Conservation (phyloP, 2,329 filamentous ascomycete species). For the Aureobasidium sp. region DNA sequence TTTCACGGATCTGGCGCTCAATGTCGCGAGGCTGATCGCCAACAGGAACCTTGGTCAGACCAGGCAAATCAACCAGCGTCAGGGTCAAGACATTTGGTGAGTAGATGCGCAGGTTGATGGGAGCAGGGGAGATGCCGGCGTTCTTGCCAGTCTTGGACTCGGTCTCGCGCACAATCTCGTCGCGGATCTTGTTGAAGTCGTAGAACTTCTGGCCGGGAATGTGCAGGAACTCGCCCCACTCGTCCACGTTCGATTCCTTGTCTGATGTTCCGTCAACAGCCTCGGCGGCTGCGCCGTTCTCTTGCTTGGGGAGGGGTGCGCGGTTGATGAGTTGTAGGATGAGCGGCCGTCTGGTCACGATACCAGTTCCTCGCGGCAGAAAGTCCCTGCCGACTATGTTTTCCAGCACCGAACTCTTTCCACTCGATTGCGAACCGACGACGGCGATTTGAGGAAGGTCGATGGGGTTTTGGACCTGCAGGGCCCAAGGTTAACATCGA, state of each 20-base stretch:
- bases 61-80: slow-evolving; percentile 92
- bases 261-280: slow-evolving; percentile 59
- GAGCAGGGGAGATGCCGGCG: slow-evolving; percentile 89
- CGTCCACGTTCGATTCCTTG: slow-evolving; percentile 82
- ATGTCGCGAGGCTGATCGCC: slow-evolving; percentile 96
- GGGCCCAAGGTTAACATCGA: slow-evolving; percentile 21
- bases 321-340: slow-evolving; percentile 98
- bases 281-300: slow-evolving; percentile 63
- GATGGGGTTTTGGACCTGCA: slow-evolving; percentile 92
- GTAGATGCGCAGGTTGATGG: slow-evolving; percentile 97
- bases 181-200: slow-evolving; percentile 97
- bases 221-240: slow-evolving; percentile 99
- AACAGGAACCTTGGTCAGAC: slow-evolving; percentile 92
- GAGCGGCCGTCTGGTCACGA: slow-evolving; percentile 91
- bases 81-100: slow-evolving; percentile 96
- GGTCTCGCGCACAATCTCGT: slow-evolving; percentile 95
- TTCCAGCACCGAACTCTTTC: slow-evolving; percentile 97
- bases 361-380: slow-evolving; percentile 92
- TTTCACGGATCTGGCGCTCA: slow-evolving; percentile 91
- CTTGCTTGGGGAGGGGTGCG: slow-evolving; percentile 51
- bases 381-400: slow-evolving; percentile 99
- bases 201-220: slow-evolving; percentile 95
- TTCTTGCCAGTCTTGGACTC: slow-evolving; percentile 95
- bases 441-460: slow-evolving; percentile 97
- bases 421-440: slow-evolving; percentile 96